Base-by-base conservation (phyloP, 202 grass and related monocot genomes). In the Hordeum pubiflorum region DNA sequence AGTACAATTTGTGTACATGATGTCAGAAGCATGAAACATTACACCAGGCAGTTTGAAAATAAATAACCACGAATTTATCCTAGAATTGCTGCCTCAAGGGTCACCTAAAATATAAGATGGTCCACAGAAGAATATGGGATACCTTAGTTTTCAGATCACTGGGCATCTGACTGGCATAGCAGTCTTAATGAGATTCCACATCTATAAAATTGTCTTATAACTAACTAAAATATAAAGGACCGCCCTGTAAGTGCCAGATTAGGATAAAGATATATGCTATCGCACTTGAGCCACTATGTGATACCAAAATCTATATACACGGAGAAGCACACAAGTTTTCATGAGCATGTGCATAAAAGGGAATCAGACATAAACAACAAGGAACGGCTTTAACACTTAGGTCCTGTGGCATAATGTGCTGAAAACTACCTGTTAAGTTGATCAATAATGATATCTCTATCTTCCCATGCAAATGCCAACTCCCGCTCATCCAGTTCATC, bases 391-490 rank as follows among this genome's bases (percentile, higher is more conserved):
- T 68, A 52, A 67, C 5, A 20, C 10, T 31, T 1, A 67, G 39
- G 29, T 50, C 23, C 4, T 54, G 17, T 73, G 17, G 43, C 57
- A 81, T 5, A 59, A 85, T 36, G 46, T 73, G 27, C 13, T 10
- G 33, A 20, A 84, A 48, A 33, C 27, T 62, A 89, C 87, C 87
- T 86, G 55, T 41, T 86, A 75, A 86, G 68, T 54, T 89, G 87
- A 70, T 89, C 87, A 68, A 86, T 69, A 33, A 89, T 86, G 29
- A 50, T 77, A 54, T 90, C 89, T 84, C 82, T 90, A 58, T 84
- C 89, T 81, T 90, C 89, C 72, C 85, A 84, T 17, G 78, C 87
- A 93, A 93, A 90, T 37, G 31, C 78, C 65, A 90, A 85, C 63
- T 90, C 87, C 33, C 13, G 65, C 18, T 93, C 91, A 77, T 85